Evolutionary conservation across 2,329 filamentous ascomycete genomes (phyloP).

Genomic region (Sporothrix brunneoviolacea): DNA sequence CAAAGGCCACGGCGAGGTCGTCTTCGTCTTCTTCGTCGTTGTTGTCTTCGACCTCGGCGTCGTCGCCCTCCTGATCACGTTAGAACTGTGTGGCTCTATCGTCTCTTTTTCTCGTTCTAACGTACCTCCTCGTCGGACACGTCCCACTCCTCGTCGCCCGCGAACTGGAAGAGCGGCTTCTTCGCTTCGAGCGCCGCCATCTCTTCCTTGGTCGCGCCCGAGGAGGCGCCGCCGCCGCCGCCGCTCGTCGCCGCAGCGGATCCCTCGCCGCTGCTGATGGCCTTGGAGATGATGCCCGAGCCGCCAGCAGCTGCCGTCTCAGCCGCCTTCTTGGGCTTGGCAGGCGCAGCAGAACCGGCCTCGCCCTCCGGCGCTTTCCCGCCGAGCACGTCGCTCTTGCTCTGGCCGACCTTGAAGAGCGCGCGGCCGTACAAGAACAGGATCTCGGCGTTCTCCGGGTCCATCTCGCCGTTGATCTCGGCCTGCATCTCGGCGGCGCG

Average conservation of each 20-base stretch:
- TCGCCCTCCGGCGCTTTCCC: conserved; percentile 56
- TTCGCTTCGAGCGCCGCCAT: conserved; percentile 37
- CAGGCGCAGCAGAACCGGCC: conserved; percentile 24
- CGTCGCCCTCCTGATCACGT: conserved; percentile 8
- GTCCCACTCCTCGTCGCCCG: conserved; percentile 88
- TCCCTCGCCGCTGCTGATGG: conserved; percentile 30
- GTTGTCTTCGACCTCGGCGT: conserved; percentile 21
- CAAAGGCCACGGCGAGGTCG: conserved; percentile 72
- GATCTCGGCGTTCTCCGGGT: conserved; percentile 83
- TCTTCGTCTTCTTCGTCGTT: conserved; percentile 57
- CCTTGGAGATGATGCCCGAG: conserved; percentile 30
- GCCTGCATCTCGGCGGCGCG: conserved; percentile 85
- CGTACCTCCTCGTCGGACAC: conserved; percentile 65
- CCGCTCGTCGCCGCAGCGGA: too few species aligned
- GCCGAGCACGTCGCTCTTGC: conserved; percentile 89
- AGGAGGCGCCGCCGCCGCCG: background rate
- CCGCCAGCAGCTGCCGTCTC: conserved; percentile 40
- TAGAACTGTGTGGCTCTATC: background rate
- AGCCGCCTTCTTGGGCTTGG: conserved; percentile 33
- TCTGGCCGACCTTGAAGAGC: conserved; percentile 87
- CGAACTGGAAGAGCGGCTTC: conserved; percentile 85
- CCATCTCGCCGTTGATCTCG: conserved; percentile 86
- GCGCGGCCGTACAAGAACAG: conserved; percentile 92
- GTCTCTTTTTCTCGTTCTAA: background rate
- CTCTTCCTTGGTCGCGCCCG: conserved; percentile 24